Evolutionary conservation across 441 rosid genomes (phyloP).

Genomic region (Geranium incanum): DNA sequence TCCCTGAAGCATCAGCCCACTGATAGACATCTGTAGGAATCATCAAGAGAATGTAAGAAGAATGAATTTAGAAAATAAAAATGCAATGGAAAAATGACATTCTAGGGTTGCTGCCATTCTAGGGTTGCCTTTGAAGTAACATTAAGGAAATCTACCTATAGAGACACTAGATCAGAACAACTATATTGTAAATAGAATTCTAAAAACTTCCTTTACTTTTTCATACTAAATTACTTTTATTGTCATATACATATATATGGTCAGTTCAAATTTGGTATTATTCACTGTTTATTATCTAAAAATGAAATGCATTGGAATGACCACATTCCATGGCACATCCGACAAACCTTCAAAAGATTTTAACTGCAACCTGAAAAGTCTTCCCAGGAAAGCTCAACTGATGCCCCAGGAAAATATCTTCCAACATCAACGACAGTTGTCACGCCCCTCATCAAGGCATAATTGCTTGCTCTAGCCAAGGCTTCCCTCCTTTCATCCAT

Average conservation of each 20-base stretch:
- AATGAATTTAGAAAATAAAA: background rate
- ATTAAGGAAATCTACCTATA: no score
- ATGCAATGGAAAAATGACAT: background rate
- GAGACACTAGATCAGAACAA: no score
- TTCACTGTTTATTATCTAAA: background rate
- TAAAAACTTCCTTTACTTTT: background rate
- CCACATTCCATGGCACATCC: slow-evolving; percentile 7
- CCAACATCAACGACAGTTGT: slow-evolving; percentile 83
- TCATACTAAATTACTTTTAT: background rate
- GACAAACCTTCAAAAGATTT: slow-evolving; percentile 8
- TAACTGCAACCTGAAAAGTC: slow-evolving; percentile 64
- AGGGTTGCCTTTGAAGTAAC: background rate
- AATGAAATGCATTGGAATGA: slow-evolving; percentile 1
- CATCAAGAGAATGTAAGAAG: slow-evolving; percentile 14
- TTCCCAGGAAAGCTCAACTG: slow-evolving; percentile 62
- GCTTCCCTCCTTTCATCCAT: slow-evolving; percentile 77
- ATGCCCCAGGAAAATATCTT: slow-evolving; percentile 67
- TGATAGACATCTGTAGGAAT: slow-evolving; percentile 59
- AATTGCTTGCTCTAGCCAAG: slow-evolving; percentile 58
- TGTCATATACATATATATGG: background rate
- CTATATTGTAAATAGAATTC: background rate
- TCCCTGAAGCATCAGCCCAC: slow-evolving; percentile 72
- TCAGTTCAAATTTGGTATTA: background rate
- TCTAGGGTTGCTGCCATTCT: background rate
- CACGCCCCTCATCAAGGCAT: slow-evolving; percentile 74